Evolutionary conservation across 2,329 filamentous ascomycete genomes (phyloP), one percentile per base, ranked within the genome.

Genomic region (Penicillium sp.): DNA sequence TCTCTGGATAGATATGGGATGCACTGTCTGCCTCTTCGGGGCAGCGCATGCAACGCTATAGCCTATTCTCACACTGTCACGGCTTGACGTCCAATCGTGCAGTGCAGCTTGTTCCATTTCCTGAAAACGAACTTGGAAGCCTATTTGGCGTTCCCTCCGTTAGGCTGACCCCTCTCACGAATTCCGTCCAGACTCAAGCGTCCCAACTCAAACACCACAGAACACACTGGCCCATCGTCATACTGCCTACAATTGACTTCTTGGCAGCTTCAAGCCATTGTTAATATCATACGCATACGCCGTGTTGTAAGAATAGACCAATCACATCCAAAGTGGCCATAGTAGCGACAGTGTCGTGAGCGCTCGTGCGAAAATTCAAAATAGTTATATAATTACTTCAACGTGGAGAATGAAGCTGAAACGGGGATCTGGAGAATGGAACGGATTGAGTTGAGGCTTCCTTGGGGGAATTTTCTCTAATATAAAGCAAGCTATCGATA

Each of bases 401-500:
- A 41, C 45, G 45, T 24, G 9, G 45, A 41, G 8, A 16, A 31
- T 29, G 31, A 31, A 45, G 43, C 16, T 36, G n/a, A n/a, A n/a
- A n/a, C n/a, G n/a, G n/a, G n/a, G n/a, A n/a, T n/a, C n/a, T n/a
- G n/a, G 42, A 44, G 41, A 49, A 45, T 6, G 23, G n/a, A 49
- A 49, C 33, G 42, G 24, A 29, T 45, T 45, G 42, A 44, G 10
- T 39, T 45, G 13, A 44, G 26, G 21, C 26, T 48, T 33, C 21
- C 21, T 47, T 21, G 26, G 36, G 41, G 36, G 42, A 42, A 21
- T 15, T 24, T 47, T 28, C 33, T 38, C 45, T 47, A 9, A 23
- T 7, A 47, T 36, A 3, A 47, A 31, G 34, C 47, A 49, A 29
- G 44, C 8, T 45, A 42, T 39, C 34, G 24, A 34, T 42, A 50